Conservation (phyloP, 352 stramenopile species). For the Peronospora destructor region DNA sequence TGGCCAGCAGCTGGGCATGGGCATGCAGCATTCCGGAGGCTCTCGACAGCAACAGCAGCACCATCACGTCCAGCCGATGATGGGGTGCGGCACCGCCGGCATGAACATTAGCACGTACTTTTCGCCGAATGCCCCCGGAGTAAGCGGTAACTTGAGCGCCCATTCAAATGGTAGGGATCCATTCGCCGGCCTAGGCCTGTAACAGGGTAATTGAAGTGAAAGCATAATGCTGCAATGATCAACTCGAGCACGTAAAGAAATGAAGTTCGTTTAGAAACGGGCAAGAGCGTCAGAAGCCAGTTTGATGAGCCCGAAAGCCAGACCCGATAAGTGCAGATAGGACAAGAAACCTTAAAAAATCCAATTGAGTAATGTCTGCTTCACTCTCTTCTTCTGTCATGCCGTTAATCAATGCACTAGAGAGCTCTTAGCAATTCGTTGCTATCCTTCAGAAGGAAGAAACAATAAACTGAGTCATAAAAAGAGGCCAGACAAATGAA, state of each 20-base stretch:
- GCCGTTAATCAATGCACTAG: constrained; percentile 20
- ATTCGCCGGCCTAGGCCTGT: constrained; percentile 66
- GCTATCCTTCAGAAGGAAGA: neutral
- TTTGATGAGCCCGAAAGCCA: neutral
- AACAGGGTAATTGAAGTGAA: constrained; percentile 8
- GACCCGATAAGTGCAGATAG: neutral
- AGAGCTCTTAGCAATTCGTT: neutral
- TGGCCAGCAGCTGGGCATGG: constrained; percentile 23
- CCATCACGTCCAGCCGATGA: constrained; percentile 28
- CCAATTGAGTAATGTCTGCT: constrained; percentile 9
- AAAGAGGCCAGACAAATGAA: constrained; percentile 3
- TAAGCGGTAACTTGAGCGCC: constrained; percentile 9
- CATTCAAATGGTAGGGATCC: constrained; percentile 41
- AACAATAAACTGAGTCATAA: constrained; percentile 2
- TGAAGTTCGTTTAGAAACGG: constrained; percentile 12
- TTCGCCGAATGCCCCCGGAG: constrained; percentile 20
- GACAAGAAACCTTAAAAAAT: neutral
- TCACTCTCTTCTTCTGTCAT: constrained; percentile 11
- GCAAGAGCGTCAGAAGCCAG: neutral
- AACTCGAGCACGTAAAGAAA: constrained; percentile 6
- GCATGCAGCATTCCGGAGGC: constrained; percentile 23
- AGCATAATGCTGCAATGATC: constrained; percentile 6
- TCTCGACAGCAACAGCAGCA: constrained; percentile 27
- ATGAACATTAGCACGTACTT: constrained; percentile 47
- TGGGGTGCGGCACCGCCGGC: constrained; percentile 23